Evolutionary conservation across 345 rosid species (phyloP).

Genomic region (Boechera retrofracta): DNA sequence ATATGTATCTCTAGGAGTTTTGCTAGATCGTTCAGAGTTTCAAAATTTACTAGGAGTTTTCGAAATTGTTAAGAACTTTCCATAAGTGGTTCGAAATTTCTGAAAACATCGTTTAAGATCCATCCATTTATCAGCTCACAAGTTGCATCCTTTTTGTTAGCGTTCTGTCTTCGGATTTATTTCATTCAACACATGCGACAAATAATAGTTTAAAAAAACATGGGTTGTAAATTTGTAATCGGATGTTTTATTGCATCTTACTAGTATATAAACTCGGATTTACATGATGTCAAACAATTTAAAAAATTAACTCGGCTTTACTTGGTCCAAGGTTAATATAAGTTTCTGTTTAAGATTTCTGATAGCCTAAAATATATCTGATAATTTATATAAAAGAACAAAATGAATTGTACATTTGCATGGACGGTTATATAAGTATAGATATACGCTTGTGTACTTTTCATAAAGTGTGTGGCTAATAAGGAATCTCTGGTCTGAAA

Average conservation of each 20-base stretch:
- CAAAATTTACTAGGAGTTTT: no score
- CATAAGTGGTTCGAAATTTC: not conserved
- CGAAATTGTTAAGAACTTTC: not conserved
- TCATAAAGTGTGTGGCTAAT: conserved; percentile 35
- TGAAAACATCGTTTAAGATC: not conserved
- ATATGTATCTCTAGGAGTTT: no score
- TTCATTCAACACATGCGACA: no score
- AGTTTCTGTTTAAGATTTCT: not conserved
- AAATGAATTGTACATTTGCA: not conserved
- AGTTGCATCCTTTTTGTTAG: not conserved
- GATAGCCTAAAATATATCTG: not conserved
- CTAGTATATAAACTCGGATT: not conserved
- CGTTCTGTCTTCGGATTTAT: no score
- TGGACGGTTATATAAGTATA: conserved; percentile 20
- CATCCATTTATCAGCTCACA: not conserved
- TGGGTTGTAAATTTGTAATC: not conserved
- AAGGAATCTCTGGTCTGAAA: conserved; percentile 33
- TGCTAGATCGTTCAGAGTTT: no score
- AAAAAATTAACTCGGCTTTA: not conserved
- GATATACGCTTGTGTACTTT: conserved; percentile 35
- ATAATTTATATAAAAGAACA: not conserved
- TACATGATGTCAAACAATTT: not conserved
- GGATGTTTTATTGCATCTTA: not conserved
- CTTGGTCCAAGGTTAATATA: not conserved
- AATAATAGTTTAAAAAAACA: not conserved